A percentile compares a stretch with the other conserved stretches of the same genome.
These are phyloP conservation scores for Curvularia sp. DNA, from an alignment of 2,329 filamentous ascomycete species.

Conservation along the genomic window DNA sequence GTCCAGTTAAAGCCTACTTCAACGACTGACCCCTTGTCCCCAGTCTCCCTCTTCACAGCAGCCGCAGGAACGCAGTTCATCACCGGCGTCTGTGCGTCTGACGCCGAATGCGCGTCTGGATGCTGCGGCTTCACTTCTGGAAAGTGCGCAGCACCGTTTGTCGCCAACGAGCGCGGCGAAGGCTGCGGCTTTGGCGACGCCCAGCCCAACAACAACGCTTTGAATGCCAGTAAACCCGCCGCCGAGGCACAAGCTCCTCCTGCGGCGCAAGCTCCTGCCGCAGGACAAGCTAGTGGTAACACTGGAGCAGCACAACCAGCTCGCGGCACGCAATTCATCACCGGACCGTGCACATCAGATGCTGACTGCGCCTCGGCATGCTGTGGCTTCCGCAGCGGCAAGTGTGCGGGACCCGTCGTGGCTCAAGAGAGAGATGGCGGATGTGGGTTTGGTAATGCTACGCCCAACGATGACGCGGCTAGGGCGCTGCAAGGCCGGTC, in stretches of 20 bases:
- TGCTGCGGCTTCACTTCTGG: slow-evolving; percentile 42
- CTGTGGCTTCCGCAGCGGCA: slow-evolving; percentile 46
- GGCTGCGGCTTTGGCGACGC: slow-evolving; percentile 49
- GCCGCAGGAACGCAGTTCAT: slow-evolving; percentile 43
- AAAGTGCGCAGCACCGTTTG: slow-evolving; percentile 43
- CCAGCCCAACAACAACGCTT: slow-evolving; percentile 43
- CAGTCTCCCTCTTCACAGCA: slow-evolving; percentile 37
- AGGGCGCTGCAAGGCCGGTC: slow-evolving; percentile 31
- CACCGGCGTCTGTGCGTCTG: slow-evolving; percentile 36
- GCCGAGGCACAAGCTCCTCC: slow-evolving; percentile 8
- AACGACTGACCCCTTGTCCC: slow-evolving; percentile 4
- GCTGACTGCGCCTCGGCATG: slow-evolving; percentile 50
- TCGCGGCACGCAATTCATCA: slow-evolving; percentile 50
- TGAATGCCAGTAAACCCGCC: slow-evolving; percentile 22
- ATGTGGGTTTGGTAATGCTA: slow-evolving; percentile 47
- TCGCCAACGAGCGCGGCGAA: slow-evolving; percentile 46
- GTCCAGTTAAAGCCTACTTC: not conserved
- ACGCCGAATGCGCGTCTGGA: slow-evolving; percentile 37
- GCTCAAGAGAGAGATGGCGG: slow-evolving; percentile 48
- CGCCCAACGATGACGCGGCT: slow-evolving; percentile 45
- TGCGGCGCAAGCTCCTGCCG: not conserved
- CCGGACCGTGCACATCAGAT: slow-evolving; percentile 47
- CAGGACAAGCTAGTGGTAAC: not conserved
- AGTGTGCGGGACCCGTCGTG: slow-evolving; percentile 42
- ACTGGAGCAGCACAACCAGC: not conserved